These are phyloP conservation scores for Orbilia oligospora DNA, from an alignment of 2,329 filamentous ascomycete genomes.

Conservation along the genomic window DNA sequence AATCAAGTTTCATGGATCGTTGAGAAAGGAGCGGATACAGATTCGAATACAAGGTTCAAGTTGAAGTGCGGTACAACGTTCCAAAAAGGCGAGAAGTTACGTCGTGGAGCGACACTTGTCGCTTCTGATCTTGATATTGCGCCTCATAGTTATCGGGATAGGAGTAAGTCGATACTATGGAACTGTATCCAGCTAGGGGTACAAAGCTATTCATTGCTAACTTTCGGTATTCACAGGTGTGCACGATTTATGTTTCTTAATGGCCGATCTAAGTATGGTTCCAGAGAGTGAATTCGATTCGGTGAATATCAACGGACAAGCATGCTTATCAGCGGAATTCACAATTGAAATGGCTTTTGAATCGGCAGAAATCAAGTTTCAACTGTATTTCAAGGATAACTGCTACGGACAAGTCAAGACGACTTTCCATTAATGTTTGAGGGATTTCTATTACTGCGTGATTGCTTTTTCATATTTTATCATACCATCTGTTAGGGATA, in stretches of 20 bases:
- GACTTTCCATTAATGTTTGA: conserved; percentile 45
- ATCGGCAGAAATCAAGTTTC: conserved; percentile 58
- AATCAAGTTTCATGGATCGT: conserved; percentile 61
- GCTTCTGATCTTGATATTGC: conserved; percentile 53
- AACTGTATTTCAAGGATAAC: conserved; percentile 58
- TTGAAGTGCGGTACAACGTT: conserved; percentile 59
- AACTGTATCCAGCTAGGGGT: neutral
- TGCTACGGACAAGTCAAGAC: conserved; percentile 61
- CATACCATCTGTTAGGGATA: neutral
- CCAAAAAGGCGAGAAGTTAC: conserved; percentile 59
- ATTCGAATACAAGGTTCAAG: conserved; percentile 54
- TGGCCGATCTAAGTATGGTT: conserved; percentile 58
- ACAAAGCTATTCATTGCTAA: neutral
- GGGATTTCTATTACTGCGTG: neutral
- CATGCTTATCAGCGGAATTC: conserved; percentile 53
- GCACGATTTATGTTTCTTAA: conserved; percentile 56
- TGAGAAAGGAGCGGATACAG: conserved; percentile 55
- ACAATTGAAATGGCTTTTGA: conserved; percentile 59
- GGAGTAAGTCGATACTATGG: conserved; percentile 30
- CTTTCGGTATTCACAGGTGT: conserved; percentile 29
- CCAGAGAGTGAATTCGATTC: conserved; percentile 50
- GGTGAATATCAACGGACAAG: conserved; percentile 49
- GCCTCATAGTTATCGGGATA: conserved; percentile 56
- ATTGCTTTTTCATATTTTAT: neutral
- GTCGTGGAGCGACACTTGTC: conserved; percentile 54